Percentiles rank a stretch among this genome's conserved stretches.
Evolutionary conservation across 2,329 filamentous ascomycete species (phyloP).

Genomic region (Fusarium siculi): DNA sequence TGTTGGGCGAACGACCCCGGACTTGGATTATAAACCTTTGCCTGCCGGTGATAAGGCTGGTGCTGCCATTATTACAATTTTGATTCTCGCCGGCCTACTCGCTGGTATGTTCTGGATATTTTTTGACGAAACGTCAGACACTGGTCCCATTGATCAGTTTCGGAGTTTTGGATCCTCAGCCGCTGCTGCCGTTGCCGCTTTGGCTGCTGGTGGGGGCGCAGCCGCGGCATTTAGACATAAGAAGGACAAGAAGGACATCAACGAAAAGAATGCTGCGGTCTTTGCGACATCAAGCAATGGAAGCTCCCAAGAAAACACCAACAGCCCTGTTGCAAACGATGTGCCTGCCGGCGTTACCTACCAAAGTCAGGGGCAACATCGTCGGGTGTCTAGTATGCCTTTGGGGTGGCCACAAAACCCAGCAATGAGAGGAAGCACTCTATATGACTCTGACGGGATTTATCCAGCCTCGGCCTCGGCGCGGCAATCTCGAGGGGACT

Average conservation of each 20-base stretch:
- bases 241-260: constrained; percentile 15
- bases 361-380: constrained; percentile 32
- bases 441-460: constrained; percentile 31
- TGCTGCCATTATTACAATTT: constrained; percentile 71
- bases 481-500: constrained; percentile 28
- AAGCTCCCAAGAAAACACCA: constrained; percentile 36
- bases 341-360: constrained; percentile 34
- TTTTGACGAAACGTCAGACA: constrained; percentile 57
- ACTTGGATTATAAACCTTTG: constrained; percentile 43
- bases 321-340: constrained; percentile 24
- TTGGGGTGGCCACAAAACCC: constrained; percentile 52
- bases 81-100: constrained; percentile 65
- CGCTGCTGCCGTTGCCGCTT: constrained; percentile 29
- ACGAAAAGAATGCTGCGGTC: constrained; percentile 39
- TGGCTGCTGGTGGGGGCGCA: constrained; percentile 38
- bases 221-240: constrained; percentile 36
- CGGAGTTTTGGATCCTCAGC: constrained; percentile 40
- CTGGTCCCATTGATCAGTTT: constrained; percentile 47
- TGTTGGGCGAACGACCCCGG: constrained; percentile 51
- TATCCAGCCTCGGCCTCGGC: constrained; percentile 24
- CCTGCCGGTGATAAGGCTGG: constrained; percentile 74
- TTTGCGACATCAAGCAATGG: constrained; percentile 28
- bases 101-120: constrained; percentile 63
- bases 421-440: constrained; percentile 40
- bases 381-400: constrained; percentile 51